phyloP scores from a whole-genome alignment of 2,329 filamentous ascomycete genomes.

The Hypomyces perniciosus region DNA sequence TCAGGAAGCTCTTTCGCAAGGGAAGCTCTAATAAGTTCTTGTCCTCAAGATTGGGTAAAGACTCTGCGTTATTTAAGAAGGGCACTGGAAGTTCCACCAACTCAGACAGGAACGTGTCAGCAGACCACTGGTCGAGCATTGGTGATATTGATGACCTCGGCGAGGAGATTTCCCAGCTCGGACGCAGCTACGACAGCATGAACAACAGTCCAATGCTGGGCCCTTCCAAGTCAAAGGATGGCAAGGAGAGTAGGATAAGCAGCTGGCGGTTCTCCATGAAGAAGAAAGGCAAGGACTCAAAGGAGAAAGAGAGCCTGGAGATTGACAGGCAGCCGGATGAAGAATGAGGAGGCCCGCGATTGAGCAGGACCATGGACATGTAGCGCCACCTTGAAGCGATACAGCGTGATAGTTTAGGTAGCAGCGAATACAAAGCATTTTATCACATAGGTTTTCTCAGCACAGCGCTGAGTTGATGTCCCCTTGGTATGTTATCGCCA shows the following conservation, averaged over 20 bases:
- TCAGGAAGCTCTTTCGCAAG: constrained; percentile 58
- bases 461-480: too few species aligned
- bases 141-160: constrained; percentile 49
- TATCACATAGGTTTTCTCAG: too few species aligned
- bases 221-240: constrained; percentile 40
- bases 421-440: not conserved
- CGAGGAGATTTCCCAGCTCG: constrained; percentile 38
- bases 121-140: constrained; percentile 51
- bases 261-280: constrained; percentile 54
- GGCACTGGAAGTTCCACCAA: constrained; percentile 50
- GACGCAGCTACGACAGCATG: constrained; percentile 51
- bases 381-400: not conserved
- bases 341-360: constrained; percentile 15
- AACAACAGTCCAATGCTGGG: constrained; percentile 53
- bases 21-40: constrained; percentile 61
- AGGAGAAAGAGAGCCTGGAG: constrained; percentile 49
- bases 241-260: constrained; percentile 44
- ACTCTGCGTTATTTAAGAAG: constrained; percentile 52
- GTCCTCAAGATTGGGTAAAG: constrained; percentile 50
- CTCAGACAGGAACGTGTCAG: constrained; percentile 51
- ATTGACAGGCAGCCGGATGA: constrained; percentile 36
- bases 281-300: constrained; percentile 51
- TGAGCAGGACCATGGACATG: not conserved
- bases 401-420: not conserved
- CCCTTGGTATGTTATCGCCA: too few species aligned